phyloP scores from a whole-genome alignment of 2,329 filamentous ascomycete genomes.

The Colletotrichum cereale region DNA sequence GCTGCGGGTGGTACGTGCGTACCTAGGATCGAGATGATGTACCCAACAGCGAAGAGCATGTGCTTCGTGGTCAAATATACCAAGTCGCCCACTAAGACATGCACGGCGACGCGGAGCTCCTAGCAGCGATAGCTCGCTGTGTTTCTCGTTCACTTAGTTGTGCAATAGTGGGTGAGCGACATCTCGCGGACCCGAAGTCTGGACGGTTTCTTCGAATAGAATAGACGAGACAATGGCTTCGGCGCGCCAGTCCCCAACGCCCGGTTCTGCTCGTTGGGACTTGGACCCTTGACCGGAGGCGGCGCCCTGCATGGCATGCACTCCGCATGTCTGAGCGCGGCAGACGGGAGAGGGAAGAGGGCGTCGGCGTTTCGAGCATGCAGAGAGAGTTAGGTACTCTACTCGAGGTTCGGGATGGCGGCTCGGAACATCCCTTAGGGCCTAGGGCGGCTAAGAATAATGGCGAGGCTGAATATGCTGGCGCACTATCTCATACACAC shows the following conservation, averaged over 20 bases:
- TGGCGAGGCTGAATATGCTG: neutral
- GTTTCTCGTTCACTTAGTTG: neutral
- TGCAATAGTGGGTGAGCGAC: neutral
- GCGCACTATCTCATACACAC: too few species aligned
- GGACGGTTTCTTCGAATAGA: constrained; percentile 13
- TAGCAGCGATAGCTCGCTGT: neutral
- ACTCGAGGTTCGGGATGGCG: neutral
- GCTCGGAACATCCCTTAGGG: neutral
- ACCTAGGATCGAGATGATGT: neutral
- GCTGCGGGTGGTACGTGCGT: neutral
- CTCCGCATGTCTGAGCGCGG: constrained; percentile 26
- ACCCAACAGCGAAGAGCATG: neutral
- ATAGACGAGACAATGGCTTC: constrained; percentile 13
- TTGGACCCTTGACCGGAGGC: neutral
- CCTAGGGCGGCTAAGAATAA: neutral
- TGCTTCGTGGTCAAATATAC: neutral
- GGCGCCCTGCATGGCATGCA: constrained; percentile 2
- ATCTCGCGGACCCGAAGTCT: neutral
- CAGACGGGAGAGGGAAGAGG: neutral
- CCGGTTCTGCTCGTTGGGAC: neutral
- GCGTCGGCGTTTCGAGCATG: constrained; percentile 3
- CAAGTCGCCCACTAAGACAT: neutral
- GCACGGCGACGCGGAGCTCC: neutral
- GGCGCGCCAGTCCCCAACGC: neutral
- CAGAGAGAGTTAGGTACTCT: neutral